Evolutionary conservation across 148 eudicot genomes (phyloP), one percentile per base, ranked within the genome.

Genomic region (Hydrangea macrophylla): DNA sequence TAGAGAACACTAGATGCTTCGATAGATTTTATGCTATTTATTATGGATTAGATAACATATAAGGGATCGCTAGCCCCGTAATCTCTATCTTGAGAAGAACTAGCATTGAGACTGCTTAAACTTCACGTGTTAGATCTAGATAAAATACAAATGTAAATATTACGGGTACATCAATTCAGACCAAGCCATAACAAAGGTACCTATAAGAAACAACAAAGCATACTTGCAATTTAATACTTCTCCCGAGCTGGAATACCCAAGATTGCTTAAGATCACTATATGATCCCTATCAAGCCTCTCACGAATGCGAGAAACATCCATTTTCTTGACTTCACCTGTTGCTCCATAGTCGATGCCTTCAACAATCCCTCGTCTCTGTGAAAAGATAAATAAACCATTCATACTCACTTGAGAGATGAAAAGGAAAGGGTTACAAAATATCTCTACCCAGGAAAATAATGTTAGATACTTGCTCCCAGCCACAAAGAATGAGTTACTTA

Each of bases 151-250:
- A 48, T 15, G 53, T 45, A 48, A 48, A 48, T 2, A n/a, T n/a
- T 48, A 15, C 17, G 53, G 6, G 5, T 18, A 48, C 53, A 57
- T 32, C 57, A 59, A 39, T 54, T 11, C 30, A 39, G 27, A 57
- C 51, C 77, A 68, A 64, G 61, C 69, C 27, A 54, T 27, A 70
- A 62, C 60, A 67, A 80, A 75, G 68, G 75, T 68, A 81, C 70
- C 75, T 75, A 78, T 72, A 27, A 67, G 86, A 84, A 71, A 55
- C 77, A 64, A 78, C 68, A 23, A 50, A 84, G 79, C 98, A 72
- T 90, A 94, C 98, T 90, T 94, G 98, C 98, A 94, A 74, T 94
- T 94, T 44, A 94, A 81, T 45, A 86, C 98, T 83, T 84, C 96
- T 33, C 98, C 97, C 54, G 96, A 90, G 85, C 97, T 94, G 58